phyloP scores from a whole-genome alignment of 1,284 basidiomycete genomes.

The Austroboletus novae-zelandiae region DNA sequence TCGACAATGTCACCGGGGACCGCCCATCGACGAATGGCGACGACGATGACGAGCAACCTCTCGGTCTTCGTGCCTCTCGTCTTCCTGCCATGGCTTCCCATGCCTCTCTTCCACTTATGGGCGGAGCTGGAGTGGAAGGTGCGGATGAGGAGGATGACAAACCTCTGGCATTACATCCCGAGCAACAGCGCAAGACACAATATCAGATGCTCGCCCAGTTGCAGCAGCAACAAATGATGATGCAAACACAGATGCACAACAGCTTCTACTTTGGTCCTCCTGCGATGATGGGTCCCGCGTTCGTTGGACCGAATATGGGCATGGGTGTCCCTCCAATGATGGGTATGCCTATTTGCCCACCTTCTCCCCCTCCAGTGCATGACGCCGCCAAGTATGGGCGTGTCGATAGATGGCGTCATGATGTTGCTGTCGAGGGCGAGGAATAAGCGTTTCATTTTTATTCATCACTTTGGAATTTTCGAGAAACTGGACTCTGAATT shows the following conservation, averaged over 20 bases:
- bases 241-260: slow-evolving; percentile 72
- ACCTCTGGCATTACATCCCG: slow-evolving; percentile 70
- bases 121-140: slow-evolving; percentile 17
- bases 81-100: slow-evolving; percentile 25
- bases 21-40: slow-evolving; percentile 33
- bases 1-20: slow-evolving; percentile 36
- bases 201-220: slow-evolving; percentile 62
- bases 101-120: slow-evolving; percentile 21
- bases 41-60: slow-evolving; percentile 62
- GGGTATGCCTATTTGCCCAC: slow-evolving; percentile 46
- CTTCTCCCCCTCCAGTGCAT: slow-evolving; percentile 59
- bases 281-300: slow-evolving; percentile 63
- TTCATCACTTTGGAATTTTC: slow-evolving; percentile 6
- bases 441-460: slow-evolving; percentile 18
- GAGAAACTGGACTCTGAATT: slow-evolving; percentile 8
- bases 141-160: slow-evolving; percentile 49
- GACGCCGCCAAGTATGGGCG: slow-evolving; percentile 64
- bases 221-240: slow-evolving; percentile 66
- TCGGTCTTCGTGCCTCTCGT: slow-evolving; percentile 46
- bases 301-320: slow-evolving; percentile 47
- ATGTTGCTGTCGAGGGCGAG: slow-evolving; percentile 69
- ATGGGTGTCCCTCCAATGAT: slow-evolving; percentile 44
- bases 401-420: slow-evolving; percentile 77
- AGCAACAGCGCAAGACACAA: slow-evolving; percentile 73
- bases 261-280: slow-evolving; percentile 68